These are phyloP conservation scores for Phytophthora pluvialis DNA, from an alignment of 352 stramenopile species.

Conservation along the genomic window DNA sequence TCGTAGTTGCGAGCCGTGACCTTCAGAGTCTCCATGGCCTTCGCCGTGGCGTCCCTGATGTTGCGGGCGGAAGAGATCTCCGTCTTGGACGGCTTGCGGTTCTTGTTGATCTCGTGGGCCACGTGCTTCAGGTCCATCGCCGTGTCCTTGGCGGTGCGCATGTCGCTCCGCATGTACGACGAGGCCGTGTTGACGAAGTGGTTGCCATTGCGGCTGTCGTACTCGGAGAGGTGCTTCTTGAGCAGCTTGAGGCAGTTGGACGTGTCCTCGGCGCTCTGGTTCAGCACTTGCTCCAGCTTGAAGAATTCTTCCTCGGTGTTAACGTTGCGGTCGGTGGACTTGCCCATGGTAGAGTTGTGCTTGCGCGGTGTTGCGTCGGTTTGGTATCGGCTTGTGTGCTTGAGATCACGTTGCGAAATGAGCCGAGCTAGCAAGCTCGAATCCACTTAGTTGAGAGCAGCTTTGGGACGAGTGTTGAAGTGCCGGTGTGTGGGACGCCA, in stretches of 20 bases:
- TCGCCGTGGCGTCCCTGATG: slow-evolving; percentile 28
- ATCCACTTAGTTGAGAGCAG: no score
- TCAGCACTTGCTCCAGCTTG: slow-evolving; percentile 36
- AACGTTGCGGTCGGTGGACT: slow-evolving; percentile 20
- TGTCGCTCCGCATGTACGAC: slow-evolving; percentile 34
- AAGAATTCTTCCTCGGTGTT: slow-evolving; percentile 25
- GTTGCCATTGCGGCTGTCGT: slow-evolving; percentile 39
- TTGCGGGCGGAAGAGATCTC: slow-evolving; percentile 29
- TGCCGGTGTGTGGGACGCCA: no score
- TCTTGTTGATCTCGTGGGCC: slow-evolving; percentile 22
- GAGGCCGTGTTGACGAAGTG: slow-evolving; percentile 32
- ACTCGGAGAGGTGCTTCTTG: slow-evolving; percentile 34
- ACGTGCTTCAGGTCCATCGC: slow-evolving; percentile 34
- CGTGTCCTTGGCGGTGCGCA: slow-evolving; percentile 35
- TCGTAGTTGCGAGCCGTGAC: slow-evolving; percentile 36
- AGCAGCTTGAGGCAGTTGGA: slow-evolving; percentile 29
- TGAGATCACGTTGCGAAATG: slow-evolving; percentile 33
- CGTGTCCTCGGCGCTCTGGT: slow-evolving; percentile 26
- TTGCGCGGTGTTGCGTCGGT: neutral
- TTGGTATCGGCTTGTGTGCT: slow-evolving; percentile 26
- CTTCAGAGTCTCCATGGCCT: slow-evolving; percentile 26
- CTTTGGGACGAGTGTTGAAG: slow-evolving; percentile 8
- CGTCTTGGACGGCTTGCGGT: slow-evolving; percentile 25
- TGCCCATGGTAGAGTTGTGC: slow-evolving; percentile 29
- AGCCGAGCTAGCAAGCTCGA: slow-evolving; percentile 4